Evolutionary conservation across 208 protist genomes (phyloP).

Genomic region (Zelonia costaricensis): DNA sequence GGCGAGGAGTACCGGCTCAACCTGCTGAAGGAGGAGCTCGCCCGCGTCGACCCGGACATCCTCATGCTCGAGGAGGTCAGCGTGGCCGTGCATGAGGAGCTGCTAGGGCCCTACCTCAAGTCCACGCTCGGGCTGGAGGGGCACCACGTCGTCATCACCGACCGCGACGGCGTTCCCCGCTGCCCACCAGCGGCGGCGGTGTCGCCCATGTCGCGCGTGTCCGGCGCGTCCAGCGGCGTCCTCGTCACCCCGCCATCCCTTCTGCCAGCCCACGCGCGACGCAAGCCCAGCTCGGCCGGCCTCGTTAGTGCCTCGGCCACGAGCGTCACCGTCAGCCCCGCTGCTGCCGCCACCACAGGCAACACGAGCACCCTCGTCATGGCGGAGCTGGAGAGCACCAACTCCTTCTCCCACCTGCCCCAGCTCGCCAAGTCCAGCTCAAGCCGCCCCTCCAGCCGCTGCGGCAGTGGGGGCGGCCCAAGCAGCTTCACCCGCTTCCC

Average conservation of each 20-base stretch:
- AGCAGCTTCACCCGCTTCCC: not conserved
- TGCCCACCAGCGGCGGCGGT: conserved; percentile 29
- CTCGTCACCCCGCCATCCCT: not conserved
- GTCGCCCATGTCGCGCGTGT: not conserved
- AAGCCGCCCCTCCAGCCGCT: not conserved
- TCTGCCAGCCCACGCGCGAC: too few relatives aligned
- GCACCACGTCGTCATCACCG: conserved; percentile 76
- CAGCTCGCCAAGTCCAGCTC: not conserved
- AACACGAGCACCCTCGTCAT: not conserved
- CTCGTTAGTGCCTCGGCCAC: too few relatives aligned
- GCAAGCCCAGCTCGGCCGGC: too few relatives aligned
- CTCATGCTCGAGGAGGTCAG: conserved; percentile 79
- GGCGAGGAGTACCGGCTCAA: conserved; percentile 75
- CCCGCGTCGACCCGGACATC: conserved; percentile 52
- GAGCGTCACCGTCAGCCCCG: too few relatives aligned
- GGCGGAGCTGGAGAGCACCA: not conserved
- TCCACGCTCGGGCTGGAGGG: conserved; percentile 48
- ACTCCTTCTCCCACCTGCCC: not conserved
- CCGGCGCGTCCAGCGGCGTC: not conserved
- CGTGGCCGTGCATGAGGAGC: conserved; percentile 56
- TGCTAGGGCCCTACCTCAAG: conserved; percentile 58
- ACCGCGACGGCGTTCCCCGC: conserved; percentile 44
- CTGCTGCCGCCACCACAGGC: not conserved
- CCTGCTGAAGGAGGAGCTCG: conserved; percentile 68
- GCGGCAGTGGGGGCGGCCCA: not conserved